A percentile compares a stretch with the other conserved stretches of the same genome.
phyloP scores from a whole-genome alignment of 139 green algal species.

The Chlamydomonas eustigma region DNA sequence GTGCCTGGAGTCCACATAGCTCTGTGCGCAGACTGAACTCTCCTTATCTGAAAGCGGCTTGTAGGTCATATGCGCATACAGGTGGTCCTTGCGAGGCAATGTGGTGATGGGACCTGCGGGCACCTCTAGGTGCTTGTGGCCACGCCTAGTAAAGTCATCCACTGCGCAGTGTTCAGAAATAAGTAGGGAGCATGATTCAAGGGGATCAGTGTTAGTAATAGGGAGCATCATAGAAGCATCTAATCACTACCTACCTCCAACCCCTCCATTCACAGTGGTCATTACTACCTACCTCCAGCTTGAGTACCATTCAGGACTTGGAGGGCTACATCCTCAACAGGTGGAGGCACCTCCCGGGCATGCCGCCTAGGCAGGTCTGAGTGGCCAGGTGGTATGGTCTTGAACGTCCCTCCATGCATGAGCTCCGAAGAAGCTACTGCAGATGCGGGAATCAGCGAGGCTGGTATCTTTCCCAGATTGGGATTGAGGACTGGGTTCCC shows the following conservation, averaged over 20 bases:
- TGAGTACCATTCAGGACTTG: slow-evolving; percentile 4
- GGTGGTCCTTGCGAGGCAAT: slow-evolving; percentile 12
- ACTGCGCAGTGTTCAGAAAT: too few species aligned
- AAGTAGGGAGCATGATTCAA: too few species aligned
- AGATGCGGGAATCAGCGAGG: background rate
- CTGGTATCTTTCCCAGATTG: slow-evolving; percentile 8
- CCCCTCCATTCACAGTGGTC: too few species aligned
- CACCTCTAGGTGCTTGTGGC: background rate
- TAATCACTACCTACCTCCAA: too few species aligned
- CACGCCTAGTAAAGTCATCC: slow-evolving; percentile 10
- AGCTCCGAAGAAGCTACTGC: background rate
- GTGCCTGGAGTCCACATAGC: slow-evolving; percentile 14
- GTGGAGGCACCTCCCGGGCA: slow-evolving; percentile 7
- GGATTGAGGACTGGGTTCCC: slow-evolving; percentile 24
- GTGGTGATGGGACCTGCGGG: background rate
- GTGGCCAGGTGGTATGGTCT: background rate
- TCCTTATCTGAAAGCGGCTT: slow-evolving; percentile 11
- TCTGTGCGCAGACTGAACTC: background rate
- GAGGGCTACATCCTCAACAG: slow-evolving; percentile 10
- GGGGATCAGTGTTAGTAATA: too few species aligned
- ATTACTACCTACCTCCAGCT: background rate
- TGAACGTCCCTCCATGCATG: slow-evolving; percentile 27
- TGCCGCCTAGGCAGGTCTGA: slow-evolving; percentile 15
- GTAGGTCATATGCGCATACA: slow-evolving; percentile 35
- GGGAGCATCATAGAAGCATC: too few species aligned